A percentile compares a stretch with the other conserved stretches of the same genome.
Evolutionary conservation across 1,139 yeast genomes (phyloP).

Genomic region (Geotrichum restrictum): DNA sequence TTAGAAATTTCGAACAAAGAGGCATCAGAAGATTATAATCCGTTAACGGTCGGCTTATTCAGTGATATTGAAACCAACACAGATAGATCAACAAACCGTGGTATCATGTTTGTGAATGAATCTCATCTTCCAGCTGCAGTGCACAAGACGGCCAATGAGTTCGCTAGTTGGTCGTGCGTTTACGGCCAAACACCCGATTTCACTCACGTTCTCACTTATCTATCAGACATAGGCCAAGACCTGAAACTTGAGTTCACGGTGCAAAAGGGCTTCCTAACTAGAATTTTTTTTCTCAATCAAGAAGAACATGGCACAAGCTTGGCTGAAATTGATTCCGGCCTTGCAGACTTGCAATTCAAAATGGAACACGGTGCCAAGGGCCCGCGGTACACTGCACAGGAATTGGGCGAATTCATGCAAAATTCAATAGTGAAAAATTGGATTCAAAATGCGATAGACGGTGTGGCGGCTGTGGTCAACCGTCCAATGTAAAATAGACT

Average conservation of each 20-base stretch:
- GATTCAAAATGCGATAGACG: background rate
- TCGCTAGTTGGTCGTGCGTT: constrained; percentile 64
- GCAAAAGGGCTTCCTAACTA: background rate
- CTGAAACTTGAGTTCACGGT: background rate
- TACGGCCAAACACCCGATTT: constrained; percentile 70
- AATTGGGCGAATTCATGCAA: background rate
- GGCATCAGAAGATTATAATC: constrained; percentile 8
- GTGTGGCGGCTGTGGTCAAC: background rate
- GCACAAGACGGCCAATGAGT: constrained; percentile 37
- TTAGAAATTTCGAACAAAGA: too few relatives aligned
- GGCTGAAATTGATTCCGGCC: background rate
- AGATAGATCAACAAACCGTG: constrained; percentile 26
- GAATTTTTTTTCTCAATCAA: background rate
- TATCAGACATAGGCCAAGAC: background rate
- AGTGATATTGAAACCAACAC: background rate
- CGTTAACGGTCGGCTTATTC: constrained; percentile 14
- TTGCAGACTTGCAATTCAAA: background rate
- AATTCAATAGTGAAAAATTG: background rate
- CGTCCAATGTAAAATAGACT: too few relatives aligned
- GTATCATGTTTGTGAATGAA: constrained; percentile 45
- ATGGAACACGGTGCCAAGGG: background rate
- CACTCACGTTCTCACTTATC: constrained; percentile 42
- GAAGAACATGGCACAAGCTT: background rate
- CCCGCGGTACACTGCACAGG: background rate
- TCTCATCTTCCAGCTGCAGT: constrained; percentile 25